Percentiles rank a stretch among this genome's conserved stretches.
phyloP scores from a whole-genome alignment of 176 grass and related monocot genomes.

The Musa troglodytarum region DNA sequence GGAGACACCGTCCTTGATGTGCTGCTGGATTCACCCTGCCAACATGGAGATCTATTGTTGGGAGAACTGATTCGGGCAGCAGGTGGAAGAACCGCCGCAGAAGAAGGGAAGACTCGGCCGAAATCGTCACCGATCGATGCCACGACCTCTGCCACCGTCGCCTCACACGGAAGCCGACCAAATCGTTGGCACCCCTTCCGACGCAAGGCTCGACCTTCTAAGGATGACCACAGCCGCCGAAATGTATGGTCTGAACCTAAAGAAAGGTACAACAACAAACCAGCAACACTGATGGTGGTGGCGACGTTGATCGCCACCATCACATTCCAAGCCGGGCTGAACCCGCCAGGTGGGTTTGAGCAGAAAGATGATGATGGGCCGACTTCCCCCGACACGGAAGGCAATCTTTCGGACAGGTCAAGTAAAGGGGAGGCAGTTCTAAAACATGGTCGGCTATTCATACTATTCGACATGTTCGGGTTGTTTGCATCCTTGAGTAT shows the following conservation, averaged over 20 bases:
- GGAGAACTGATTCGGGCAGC: not conserved
- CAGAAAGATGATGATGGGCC: not conserved
- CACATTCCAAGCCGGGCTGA: slow-evolving; percentile 16
- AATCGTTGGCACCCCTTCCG: not conserved
- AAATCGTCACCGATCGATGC: not conserved
- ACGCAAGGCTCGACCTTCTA: not conserved
- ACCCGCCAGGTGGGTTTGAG: slow-evolving; percentile 5
- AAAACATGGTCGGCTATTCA: not conserved
- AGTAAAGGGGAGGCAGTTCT: not conserved
- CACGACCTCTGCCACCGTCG: not conserved
- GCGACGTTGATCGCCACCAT: slow-evolving; percentile 15
- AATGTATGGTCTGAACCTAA: not conserved
- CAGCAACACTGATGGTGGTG: slow-evolving; percentile 1
- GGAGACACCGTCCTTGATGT: not conserved
- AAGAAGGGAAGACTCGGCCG: not conserved
- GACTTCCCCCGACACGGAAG: not conserved
- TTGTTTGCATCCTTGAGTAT: slow-evolving; percentile 11
- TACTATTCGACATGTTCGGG: slow-evolving; percentile 1
- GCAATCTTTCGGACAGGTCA: no score
- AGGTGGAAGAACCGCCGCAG: not conserved
- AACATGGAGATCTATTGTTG: not conserved
- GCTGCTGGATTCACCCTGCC: not conserved
- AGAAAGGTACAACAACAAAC: not conserved
- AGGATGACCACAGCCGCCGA: not conserved
- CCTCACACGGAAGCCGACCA: not conserved